Percentiles rank a stretch among this genome's conserved stretches.
phyloP scores from a whole-genome alignment of 1,139 yeast species.

The Barnettozyma hawaiiensis region DNA sequence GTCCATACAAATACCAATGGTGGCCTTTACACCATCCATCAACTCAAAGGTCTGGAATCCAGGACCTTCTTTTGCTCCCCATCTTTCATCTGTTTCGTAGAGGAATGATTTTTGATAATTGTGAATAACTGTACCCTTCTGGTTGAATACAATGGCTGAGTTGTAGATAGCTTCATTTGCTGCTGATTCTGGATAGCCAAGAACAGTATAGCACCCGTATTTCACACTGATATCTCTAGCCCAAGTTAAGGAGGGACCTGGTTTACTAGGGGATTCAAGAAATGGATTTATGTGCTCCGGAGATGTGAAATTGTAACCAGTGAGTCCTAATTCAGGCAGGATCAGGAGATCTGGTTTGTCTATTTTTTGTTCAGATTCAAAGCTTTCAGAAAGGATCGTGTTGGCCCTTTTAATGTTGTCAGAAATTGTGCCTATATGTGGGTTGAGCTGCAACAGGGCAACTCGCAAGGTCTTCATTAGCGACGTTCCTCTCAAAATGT shows the following conservation, averaged over 20 bases:
- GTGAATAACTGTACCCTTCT: slow-evolving; percentile 51
- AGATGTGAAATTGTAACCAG: slow-evolving; percentile 71
- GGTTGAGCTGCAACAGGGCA: slow-evolving; percentile 67
- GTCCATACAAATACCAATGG: slow-evolving; percentile 94
- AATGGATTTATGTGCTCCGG: slow-evolving; percentile 53
- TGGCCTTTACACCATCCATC: slow-evolving; percentile 32
- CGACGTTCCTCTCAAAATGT: not conserved
- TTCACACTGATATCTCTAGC: slow-evolving; percentile 49
- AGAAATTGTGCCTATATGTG: slow-evolving; percentile 54
- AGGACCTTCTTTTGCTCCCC: slow-evolving; percentile 72
- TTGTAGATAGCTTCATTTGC: slow-evolving; percentile 45
- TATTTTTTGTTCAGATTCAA: slow-evolving; percentile 10
- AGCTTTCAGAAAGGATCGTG: slow-evolving; percentile 30
- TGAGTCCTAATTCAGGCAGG: slow-evolving; percentile 78
- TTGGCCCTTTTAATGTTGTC: slow-evolving; percentile 48
- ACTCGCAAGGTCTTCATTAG: slow-evolving; percentile 33
- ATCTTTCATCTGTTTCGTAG: slow-evolving; percentile 71
- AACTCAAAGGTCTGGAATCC: slow-evolving; percentile 36
- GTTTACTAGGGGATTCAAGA: slow-evolving; percentile 39
- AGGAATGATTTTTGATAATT: slow-evolving; percentile 77
- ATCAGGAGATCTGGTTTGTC: slow-evolving; percentile 49
- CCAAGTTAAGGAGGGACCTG: slow-evolving; percentile 47
- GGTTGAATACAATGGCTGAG: slow-evolving; percentile 62
- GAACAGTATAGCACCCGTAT: slow-evolving; percentile 60
- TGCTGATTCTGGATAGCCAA: slow-evolving; percentile 72